phyloP scores from a whole-genome alignment of 305 asterid species.

The Andrographis paniculata region DNA sequence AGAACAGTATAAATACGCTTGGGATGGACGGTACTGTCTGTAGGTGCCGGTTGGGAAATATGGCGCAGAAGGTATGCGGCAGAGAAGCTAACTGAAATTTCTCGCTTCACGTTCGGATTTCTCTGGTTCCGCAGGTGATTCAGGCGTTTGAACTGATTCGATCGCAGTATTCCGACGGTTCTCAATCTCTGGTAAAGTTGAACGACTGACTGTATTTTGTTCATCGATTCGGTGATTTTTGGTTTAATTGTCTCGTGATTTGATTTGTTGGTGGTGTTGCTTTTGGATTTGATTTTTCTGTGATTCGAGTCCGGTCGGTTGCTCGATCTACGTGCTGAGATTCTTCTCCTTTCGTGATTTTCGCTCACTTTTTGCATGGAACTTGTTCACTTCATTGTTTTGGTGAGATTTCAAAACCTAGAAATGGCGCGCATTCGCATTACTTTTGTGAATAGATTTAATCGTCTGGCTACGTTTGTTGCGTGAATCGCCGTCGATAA shows the following conservation, averaged over 20 bases:
- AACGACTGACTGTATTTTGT: background rate
- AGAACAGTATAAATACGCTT: slow-evolving; percentile 5
- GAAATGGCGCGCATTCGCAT: slow-evolving; percentile 23
- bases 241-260: background rate
- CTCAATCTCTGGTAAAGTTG: slow-evolving; percentile 16
- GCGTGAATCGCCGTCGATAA: slow-evolving; percentile 8
- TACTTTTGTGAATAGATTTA: slow-evolving; percentile 3
- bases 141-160: slow-evolving; percentile 6
- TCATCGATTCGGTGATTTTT: background rate
- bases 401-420: slow-evolving; percentile 17
- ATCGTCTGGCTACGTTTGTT: slow-evolving; percentile 5
- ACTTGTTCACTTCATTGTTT: slow-evolving; percentile 6
- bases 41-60: slow-evolving; percentile 9
- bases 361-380: background rate
- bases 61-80: slow-evolving; percentile 20
- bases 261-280: background rate
- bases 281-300: slow-evolving; percentile 8
- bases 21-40: no score
- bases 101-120: slow-evolving; percentile 13
- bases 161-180: no score
- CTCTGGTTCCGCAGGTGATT: slow-evolving; percentile 9
- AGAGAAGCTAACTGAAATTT: slow-evolving; percentile 12
- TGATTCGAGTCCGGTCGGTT: slow-evolving; percentile 5
- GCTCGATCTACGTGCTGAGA: background rate
- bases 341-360: background rate